phyloP scores from a whole-genome alignment of 768 basidiomycete genomes.

The Saitozyma sp. region DNA sequence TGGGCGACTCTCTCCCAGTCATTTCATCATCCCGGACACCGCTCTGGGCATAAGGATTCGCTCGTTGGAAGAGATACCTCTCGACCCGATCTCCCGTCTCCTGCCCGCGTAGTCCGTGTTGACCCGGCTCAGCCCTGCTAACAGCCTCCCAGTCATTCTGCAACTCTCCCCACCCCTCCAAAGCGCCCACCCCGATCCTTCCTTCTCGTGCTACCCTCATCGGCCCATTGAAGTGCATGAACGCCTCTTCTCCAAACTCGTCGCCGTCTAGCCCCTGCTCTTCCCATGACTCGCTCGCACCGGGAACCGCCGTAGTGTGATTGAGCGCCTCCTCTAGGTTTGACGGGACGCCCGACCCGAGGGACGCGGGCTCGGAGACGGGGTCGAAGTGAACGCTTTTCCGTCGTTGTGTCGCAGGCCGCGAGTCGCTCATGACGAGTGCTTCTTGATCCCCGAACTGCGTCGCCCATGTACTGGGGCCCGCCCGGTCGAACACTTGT shows the following conservation, averaged over 20 bases:
- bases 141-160: conserved; percentile 41
- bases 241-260: conserved; percentile 36
- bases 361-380: neutral
- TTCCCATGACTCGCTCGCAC: conserved; percentile 23
- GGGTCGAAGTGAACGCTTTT: conserved; percentile 40
- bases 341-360: conserved; percentile 25
- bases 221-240: conserved; percentile 36
- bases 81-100: conserved; percentile 23
- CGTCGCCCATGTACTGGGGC: neutral
- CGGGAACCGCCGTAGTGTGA: conserved; percentile 26
- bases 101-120: conserved; percentile 5
- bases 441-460: conserved; percentile 34
- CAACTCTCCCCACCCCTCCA: conserved; percentile 37
- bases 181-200: conserved; percentile 17
- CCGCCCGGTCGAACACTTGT: too few relatives aligned
- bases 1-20: conserved; percentile 21
- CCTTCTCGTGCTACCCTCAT: conserved; percentile 8
- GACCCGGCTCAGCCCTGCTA: conserved; percentile 1
- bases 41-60: conserved; percentile 40
- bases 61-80: conserved; percentile 47
- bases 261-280: conserved; percentile 24
- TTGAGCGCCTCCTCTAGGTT: conserved; percentile 34
- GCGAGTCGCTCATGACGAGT: conserved; percentile 18
- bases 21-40: conserved; percentile 4
- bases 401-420: conserved; percentile 5